Evolutionary conservation across 2,329 filamentous ascomycete genomes (phyloP), one percentile per base, ranked within the genome.

Genomic region (Talaromyces atroroseus): DNA sequence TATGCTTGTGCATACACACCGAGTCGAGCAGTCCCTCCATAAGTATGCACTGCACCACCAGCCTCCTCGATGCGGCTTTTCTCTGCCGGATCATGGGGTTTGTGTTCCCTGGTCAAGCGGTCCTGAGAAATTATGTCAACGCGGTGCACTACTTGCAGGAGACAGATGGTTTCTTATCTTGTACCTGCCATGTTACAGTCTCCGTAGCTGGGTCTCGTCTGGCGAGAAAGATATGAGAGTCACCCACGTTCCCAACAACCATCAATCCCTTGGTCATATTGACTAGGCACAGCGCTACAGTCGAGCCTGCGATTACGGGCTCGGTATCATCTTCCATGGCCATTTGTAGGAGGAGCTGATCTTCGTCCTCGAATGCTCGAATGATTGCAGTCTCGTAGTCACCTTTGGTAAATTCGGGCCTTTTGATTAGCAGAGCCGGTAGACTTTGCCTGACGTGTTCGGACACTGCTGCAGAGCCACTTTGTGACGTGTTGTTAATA

Each of bases 191-290:
- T 55, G 62, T 67, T 44, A 68, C 63, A 32, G 53, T 57, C 7
- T 68, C 64, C 12, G 63, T 64, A 48, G 55, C 59, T n/a, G 58
- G 61, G 49, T 66, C 63, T n/a, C 65, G 63, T 56, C 71, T 65
- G 3, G 66, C 69, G 20, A 71, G 52, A 21, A 70, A 61, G 49
- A 69, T 66, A 62, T 71, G 68, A 47, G 69, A 71, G 58, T 72
- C 69, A 12, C 69, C 69, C 10, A 72, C 59, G 50, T 71, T 72
- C 21, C 65, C 68, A 42, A 70, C 64, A 3, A 71, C 52, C 53
- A 71, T 46, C 16, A 71, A 62, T 4, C 68, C 68, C 50, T 62
- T 61, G 2, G 64, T 67, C 46, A 71, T 55, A 52, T 72, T 69
- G 40, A 71, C 55, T 26, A 71, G 60, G 54, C 67, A 69, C 23